Evolutionary conservation across 2,329 filamentous ascomycete species (phyloP).

Genomic region (Mycosphaerella arachidis): DNA sequence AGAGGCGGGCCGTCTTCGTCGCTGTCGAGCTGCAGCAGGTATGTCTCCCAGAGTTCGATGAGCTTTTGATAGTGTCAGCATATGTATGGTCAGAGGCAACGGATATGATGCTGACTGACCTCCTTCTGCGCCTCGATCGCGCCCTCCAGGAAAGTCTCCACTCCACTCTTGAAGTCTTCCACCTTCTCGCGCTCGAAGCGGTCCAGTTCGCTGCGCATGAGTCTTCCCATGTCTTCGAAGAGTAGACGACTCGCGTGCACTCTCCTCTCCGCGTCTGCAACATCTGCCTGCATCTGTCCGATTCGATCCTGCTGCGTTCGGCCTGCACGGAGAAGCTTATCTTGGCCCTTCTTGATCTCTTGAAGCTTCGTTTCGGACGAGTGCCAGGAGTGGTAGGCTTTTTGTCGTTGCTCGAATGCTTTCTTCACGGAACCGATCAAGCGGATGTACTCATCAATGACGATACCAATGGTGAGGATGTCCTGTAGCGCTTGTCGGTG

Average conservation of each 20-base stretch:
- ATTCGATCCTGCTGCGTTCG: slow-evolving; percentile 93
- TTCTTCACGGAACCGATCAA: slow-evolving; percentile 93
- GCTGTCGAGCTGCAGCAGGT: slow-evolving; percentile 89
- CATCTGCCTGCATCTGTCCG: slow-evolving; percentile 86
- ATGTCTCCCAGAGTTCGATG: slow-evolving; percentile 96
- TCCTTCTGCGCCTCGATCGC: slow-evolving; percentile 98
- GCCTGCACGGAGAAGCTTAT: slow-evolving; percentile 91
- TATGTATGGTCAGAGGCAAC: slow-evolving; percentile 5
- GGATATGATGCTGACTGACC: slow-evolving; percentile 50
- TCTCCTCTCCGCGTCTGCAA: slow-evolving; percentile 89
- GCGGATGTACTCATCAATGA: slow-evolving; percentile 96
- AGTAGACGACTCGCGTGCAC: slow-evolving; percentile 84
- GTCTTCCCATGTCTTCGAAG: slow-evolving; percentile 94
- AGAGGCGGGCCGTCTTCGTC: slow-evolving; percentile 66
- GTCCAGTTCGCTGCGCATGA: slow-evolving; percentile 88
- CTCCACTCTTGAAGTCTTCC: slow-evolving; percentile 96
- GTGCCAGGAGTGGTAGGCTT: slow-evolving; percentile 94
- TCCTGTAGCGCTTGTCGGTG: slow-evolving; percentile 97
- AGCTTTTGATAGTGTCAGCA: slow-evolving; percentile 43
- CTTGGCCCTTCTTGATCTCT: slow-evolving; percentile 83
- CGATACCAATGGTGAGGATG: slow-evolving; percentile 90
- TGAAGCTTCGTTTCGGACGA: slow-evolving; percentile 81
- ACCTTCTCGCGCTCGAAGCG: slow-evolving; percentile 96
- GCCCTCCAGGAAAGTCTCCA: slow-evolving; percentile 95
- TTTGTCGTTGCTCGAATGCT: slow-evolving; percentile 87